Evolutionary conservation across 2,329 filamentous ascomycete genomes (phyloP), one percentile per base, ranked within the genome.

Genomic region (Hirsutella minnesotensis): DNA sequence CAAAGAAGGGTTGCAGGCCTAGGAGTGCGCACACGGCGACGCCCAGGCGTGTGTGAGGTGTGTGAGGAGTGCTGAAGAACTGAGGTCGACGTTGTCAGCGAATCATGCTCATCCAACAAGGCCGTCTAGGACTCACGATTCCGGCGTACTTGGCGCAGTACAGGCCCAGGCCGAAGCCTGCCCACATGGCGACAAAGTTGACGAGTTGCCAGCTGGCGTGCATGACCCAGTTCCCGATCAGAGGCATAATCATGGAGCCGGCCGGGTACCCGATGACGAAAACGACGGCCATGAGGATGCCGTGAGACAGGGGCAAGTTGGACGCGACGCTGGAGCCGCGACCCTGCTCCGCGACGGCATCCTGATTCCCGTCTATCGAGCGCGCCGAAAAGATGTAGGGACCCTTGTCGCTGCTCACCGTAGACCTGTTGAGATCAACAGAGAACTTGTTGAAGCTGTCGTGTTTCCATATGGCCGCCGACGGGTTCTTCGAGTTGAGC

Each of bases 231-330:
- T 66, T 73, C 37, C 73, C 70, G 7, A 79, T 47, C 3, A 81
- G 47, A 3, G 77, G 74, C 70, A 82, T 80, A 34, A 79, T 55
- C 3, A 77, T 61, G 9, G 78, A 68, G 5, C 77, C 79, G 3
- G 80, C 49, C 1, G 79, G 79, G 48, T 79, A 81, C 19, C 79
- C 59, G 12, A 74, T 52, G 3, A 74, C 67, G 49, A 81, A 77
- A 16, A 73, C 70, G 38, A 81, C 53, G 21, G 70, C 68, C 76
- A 82, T 78, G 52, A 82, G 61, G 49, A 78, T 65, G 39, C 77
- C 79, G 47, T 81, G 77, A 0, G 69, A 15, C 58, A 5, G 66
- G 54, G 15, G 67, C 39, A 9, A 65, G 52, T 4, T 34, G 13
- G 15, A 16, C 8, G 15, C 33, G 15, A 18, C 15, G 15, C 40